These are phyloP conservation scores for Arbutus unedo DNA, from an alignment of 148 eudicot genomes.

Conservation along the genomic window DNA sequence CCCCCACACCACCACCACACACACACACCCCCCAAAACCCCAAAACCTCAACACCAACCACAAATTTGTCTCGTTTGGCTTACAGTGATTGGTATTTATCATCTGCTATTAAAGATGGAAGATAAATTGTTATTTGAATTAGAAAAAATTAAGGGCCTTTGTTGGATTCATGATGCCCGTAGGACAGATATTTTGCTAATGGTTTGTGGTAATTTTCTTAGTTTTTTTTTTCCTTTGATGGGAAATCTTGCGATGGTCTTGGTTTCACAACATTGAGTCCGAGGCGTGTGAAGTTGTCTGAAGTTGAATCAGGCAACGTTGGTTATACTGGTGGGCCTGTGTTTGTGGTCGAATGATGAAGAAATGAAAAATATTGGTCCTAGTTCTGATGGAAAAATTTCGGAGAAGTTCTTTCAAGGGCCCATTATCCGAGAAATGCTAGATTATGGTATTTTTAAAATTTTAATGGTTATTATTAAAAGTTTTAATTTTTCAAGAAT, in stretches of 20 bases:
- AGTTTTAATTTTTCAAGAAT: too few species aligned
- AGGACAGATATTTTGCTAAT: neutral
- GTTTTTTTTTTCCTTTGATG: neutral
- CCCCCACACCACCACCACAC: neutral
- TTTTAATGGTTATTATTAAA: too few species aligned
- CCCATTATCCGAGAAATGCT: too few species aligned
- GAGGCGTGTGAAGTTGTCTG: neutral
- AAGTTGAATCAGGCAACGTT: neutral
- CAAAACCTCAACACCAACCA: too few species aligned
- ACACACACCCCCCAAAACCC: too few species aligned
- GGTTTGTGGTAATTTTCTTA: neutral
- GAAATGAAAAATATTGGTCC: too few species aligned
- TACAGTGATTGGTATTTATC: neutral
- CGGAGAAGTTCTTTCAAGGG: too few species aligned
- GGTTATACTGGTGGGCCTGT: neutral
- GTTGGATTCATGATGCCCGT: neutral
- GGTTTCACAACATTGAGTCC: neutral
- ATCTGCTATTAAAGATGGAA: neutral
- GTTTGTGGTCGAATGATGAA: neutral
- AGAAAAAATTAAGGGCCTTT: neutral
- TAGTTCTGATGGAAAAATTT: too few species aligned
- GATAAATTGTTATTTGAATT: neutral
- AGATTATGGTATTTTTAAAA: too few species aligned
- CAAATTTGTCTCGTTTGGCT: neutral
- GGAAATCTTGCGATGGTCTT: neutral